Evolutionary conservation across 306 rosid species (phyloP).

Genomic region (Ceratonia siliqua): DNA sequence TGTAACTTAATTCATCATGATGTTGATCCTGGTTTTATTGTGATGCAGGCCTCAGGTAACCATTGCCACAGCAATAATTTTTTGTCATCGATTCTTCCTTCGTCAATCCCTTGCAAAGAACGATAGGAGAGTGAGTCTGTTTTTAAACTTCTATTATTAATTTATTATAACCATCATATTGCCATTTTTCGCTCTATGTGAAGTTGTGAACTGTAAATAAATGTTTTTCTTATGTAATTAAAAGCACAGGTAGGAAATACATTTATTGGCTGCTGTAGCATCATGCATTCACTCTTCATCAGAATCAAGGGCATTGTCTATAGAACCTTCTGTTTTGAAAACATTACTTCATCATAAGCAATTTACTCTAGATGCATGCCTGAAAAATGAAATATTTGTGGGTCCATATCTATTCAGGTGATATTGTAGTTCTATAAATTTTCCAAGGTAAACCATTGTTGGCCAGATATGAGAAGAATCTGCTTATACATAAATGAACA

Average conservation of each 20-base stretch:
- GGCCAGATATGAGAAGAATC: not conserved
- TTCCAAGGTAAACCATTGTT: not conserved
- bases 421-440: not conserved
- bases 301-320: not conserved
- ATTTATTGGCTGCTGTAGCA: not conserved
- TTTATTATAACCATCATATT: no score
- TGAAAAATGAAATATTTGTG: not conserved
- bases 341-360: not conserved
- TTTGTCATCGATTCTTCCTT: constrained; percentile 94
- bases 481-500: not conserved
- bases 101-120: constrained; percentile 94
- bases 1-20: constrained; percentile 17
- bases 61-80: constrained; percentile 94
- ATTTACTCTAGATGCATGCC: not conserved
- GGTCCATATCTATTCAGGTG: not conserved
- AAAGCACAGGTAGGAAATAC: not conserved
- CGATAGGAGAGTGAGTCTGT: constrained; percentile 87
- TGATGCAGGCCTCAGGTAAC: constrained; percentile 96
- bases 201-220: no score
- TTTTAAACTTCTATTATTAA: no score
- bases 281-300: not conserved
- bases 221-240: not conserved
- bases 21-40: constrained; percentile 28
- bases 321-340: not conserved
- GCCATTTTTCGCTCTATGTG: not conserved